These are phyloP conservation scores for Fusarium aywerte DNA, from an alignment of 2,329 filamentous ascomycete genomes.

Conservation along the genomic window DNA sequence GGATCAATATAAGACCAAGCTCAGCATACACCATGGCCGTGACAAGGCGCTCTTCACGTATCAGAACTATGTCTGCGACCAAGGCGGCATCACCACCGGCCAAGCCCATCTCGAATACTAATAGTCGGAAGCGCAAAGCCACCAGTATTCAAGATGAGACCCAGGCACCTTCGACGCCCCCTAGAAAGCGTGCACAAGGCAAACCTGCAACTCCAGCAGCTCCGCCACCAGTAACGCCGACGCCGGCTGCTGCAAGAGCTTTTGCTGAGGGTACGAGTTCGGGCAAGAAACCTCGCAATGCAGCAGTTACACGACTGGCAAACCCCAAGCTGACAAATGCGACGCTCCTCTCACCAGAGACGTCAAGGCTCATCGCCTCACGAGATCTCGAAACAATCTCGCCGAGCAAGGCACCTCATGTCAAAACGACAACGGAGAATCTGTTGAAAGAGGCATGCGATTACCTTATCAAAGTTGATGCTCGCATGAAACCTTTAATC, in stretches of 20 bases:
- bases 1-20: constrained; percentile 16
- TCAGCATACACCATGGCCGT: constrained; percentile 45
- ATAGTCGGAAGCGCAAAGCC: constrained; percentile 52
- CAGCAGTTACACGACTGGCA: constrained; percentile 65
- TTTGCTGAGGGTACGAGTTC: constrained; percentile 50
- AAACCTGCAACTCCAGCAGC: constrained; percentile 33
- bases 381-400: constrained; percentile 58
- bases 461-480: constrained; percentile 78
- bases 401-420: constrained; percentile 55
- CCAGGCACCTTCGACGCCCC: constrained; percentile 46
- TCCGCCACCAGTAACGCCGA: constrained; percentile 58
- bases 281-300: constrained; percentile 54
- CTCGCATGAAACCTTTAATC: constrained; percentile 76
- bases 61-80: constrained; percentile 47
- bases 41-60: constrained; percentile 55
- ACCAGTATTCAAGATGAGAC: constrained; percentile 38
- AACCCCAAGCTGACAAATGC: constrained; percentile 75
- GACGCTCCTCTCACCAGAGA: constrained; percentile 75
- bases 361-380: constrained; percentile 69
- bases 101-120: constrained; percentile 37
- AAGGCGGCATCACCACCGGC: constrained; percentile 31
- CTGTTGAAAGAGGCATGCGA: constrained; percentile 79
- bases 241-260: constrained; percentile 57
- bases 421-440: constrained; percentile 70
- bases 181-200: constrained; percentile 48